Base-by-base conservation (phyloP, 257 asterid species). In the Solanum chiquidenum region DNA sequence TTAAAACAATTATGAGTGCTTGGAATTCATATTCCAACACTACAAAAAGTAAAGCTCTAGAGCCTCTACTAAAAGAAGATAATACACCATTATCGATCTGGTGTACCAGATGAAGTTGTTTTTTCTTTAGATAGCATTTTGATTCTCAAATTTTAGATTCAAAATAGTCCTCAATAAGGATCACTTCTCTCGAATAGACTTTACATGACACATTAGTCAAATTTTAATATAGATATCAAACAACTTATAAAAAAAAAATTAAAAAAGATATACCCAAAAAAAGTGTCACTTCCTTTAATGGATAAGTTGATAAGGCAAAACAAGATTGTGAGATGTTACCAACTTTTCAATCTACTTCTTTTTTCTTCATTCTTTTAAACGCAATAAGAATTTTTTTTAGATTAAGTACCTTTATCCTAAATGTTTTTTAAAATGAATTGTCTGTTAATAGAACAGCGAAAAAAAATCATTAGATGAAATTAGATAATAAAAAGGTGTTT, bases 101-200 rank as follows among this genome's bases (percentile, higher is more conserved):
- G 1, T 58, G 5, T 1, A 58, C 0, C 0, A 20, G 2, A 58
- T 58, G 1, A 7, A 58, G 12, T 58, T 58, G 4, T 0, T 58
- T 55, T 55, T 20, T 49, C 8, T 14, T 49, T 14, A 16, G 16
- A 2, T 49, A 49, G 0, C 9, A 49, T 49, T 49, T 49, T 49
- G 0, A 20, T 55, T 55, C 0, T 55, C 11, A 55, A 55, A 55
- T 20, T 55, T 55, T 55, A 4, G 0, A 55, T 55, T 1, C 5
- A 55, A 58, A 58, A 58, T 20, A 58, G 11, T 58, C 11, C 12
- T 58, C 12, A 7, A 20, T 7, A 58, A 58, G 25, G 12, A 58
- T 1, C 11, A 21, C 5, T 20, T 58, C 66, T 21, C 2, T 12
- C 0, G 2, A 58, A 58, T 7, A 1, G 12, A 7, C 12, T 58